phyloP scores from a whole-genome alignment of 768 basidiomycete species.

The Naematelia aurantialba region DNA sequence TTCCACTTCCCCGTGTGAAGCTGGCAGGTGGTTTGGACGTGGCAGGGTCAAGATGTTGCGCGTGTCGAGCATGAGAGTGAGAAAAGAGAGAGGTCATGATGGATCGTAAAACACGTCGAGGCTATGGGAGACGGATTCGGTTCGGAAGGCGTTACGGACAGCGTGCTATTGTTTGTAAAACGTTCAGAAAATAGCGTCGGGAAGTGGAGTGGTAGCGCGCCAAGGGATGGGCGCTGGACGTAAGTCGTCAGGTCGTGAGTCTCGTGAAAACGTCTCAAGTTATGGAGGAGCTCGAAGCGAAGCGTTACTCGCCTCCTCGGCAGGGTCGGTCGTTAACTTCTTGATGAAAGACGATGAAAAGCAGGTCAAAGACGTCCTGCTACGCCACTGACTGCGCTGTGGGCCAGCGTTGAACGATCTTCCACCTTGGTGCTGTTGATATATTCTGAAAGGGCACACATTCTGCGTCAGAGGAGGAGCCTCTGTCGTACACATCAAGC shows the following conservation, averaged over 20 bases:
- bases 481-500: background rate
- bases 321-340: no score
- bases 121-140: background rate
- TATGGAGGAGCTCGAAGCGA: no score
- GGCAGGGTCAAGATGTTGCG: conserved; percentile 6
- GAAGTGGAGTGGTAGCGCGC: no score
- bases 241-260: conserved; percentile 11
- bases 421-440: conserved; percentile 6
- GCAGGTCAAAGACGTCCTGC: background rate
- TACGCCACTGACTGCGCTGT: background rate
- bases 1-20: conserved; percentile 9
- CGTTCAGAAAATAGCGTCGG: background rate
- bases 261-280: conserved; percentile 5
- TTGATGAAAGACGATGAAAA: no score
- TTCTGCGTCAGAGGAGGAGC: background rate
- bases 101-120: background rate
- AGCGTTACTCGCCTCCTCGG: no score
- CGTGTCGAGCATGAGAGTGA: conserved; percentile 9
- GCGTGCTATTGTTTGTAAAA: conserved; percentile 4
- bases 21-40: conserved; percentile 8
- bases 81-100: conserved; percentile 6
- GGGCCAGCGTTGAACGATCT: conserved; percentile 20
- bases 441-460: background rate
- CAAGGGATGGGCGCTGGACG: no score
- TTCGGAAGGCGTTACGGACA: background rate